These are phyloP conservation scores for Heterobasidion irregulare DNA, from an alignment of 1,284 basidiomycete species.

Conservation along the genomic window DNA sequence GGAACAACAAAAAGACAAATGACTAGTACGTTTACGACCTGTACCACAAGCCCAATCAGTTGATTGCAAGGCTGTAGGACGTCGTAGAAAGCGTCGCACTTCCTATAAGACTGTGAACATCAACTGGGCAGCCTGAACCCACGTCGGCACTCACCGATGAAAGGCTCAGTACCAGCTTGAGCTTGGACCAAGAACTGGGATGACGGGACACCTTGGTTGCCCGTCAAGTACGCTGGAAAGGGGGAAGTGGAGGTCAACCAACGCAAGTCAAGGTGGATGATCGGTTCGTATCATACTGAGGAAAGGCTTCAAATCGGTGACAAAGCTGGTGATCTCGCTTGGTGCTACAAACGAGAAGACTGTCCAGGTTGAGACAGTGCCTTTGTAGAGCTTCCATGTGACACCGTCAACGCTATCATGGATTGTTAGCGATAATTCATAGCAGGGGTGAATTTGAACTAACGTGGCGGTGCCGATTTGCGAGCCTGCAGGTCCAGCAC, in stretches of 20 bases:
- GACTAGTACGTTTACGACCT: neutral
- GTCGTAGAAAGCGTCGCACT: neutral
- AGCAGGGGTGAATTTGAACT: neutral
- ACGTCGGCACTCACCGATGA: neutral
- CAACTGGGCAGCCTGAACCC: neutral
- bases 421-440: neutral
- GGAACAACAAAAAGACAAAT: neutral
- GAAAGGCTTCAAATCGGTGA: neutral
- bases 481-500: neutral
- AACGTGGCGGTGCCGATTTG: neutral
- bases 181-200: neutral
- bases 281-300: neutral
- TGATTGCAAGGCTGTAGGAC: neutral
- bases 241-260: neutral
- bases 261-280: neutral
- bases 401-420: neutral
- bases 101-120: neutral
- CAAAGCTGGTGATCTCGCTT: neutral
- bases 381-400: neutral
- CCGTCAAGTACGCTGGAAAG: neutral
- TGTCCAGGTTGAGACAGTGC: neutral
- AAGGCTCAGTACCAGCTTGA: neutral
- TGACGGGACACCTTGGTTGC: neutral
- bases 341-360: neutral
- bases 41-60: neutral